Conservation (phyloP, 176 grass and related monocot species). For the Oryza glaberrima region DNA sequence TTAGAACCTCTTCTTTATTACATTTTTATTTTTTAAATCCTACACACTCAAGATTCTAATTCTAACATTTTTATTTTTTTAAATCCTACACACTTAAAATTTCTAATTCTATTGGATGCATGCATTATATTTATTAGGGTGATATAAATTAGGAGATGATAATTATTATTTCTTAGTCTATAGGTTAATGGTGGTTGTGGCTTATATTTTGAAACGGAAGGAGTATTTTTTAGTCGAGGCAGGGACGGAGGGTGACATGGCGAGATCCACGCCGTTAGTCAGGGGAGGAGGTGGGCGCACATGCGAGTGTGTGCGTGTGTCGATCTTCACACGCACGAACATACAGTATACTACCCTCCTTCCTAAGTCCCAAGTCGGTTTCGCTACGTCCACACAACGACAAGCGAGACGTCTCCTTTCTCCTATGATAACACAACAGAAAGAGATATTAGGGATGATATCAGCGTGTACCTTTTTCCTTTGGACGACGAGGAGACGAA, state of each 20-base stretch:
- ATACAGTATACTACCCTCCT: not conserved
- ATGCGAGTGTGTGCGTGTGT: not conserved
- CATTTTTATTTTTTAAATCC: too few relatives aligned
- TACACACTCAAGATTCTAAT: too few relatives aligned
- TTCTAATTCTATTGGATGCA: too few relatives aligned
- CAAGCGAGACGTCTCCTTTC: not conserved
- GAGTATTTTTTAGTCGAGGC: too few relatives aligned
- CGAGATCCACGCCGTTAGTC: slow-evolving; percentile 10
- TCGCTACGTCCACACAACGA: not conserved
- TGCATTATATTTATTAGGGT: too few relatives aligned
- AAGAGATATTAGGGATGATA: not conserved
- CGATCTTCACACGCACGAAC: not conserved
- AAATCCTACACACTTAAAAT: too few relatives aligned
- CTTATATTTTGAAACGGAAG: too few relatives aligned
- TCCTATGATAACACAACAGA: not conserved
- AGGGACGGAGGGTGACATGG: slow-evolving; percentile 33
- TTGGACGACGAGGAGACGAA: not conserved
- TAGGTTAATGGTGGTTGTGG: too few relatives aligned
- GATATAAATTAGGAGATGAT: too few relatives aligned
- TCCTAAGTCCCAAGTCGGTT: not conserved
- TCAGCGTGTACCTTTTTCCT: not conserved
- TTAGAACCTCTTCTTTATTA: too few relatives aligned
- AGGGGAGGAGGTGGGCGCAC: slow-evolving; percentile 4
- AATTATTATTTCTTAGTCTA: too few relatives aligned
- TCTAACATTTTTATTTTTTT: too few relatives aligned